Evolutionary conservation across 208 protist genomes (phyloP).

Genomic region (Crithidia brevicula): DNA sequence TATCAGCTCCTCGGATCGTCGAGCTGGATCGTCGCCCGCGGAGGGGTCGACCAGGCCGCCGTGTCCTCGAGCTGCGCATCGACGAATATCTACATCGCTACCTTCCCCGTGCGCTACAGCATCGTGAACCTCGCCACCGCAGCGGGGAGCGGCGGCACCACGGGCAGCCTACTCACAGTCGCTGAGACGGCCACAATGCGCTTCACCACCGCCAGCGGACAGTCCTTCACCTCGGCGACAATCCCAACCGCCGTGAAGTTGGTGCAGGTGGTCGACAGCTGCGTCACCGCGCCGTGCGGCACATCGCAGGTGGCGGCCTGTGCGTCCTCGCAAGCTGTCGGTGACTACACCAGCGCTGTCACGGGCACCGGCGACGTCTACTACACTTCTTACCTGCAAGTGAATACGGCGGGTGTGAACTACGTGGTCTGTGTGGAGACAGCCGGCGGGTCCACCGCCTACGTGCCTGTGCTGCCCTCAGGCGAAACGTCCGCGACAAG

Average conservation of each 20-base stretch:
- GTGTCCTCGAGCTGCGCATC: conserved; percentile 45
- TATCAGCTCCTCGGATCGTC: conserved; percentile 52
- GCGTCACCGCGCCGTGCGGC: conserved; percentile 60
- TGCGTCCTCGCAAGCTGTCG: conserved; percentile 19
- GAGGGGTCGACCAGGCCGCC: conserved; percentile 4
- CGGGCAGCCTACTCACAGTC: conserved; percentile 36
- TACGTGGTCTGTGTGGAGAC: conserved; percentile 77
- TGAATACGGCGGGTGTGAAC: conserved; percentile 26
- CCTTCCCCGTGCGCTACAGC: conserved; percentile 67
- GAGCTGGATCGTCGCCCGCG: conserved; percentile 56
- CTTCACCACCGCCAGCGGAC: conserved; percentile 43
- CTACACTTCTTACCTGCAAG: conserved; percentile 31
- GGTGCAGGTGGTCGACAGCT: conserved; percentile 56
- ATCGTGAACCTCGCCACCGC: conserved; percentile 24
- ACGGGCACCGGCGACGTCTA: conserved; percentile 22
- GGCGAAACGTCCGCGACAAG: conserved; percentile 29
- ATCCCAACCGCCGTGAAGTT: conserved; percentile 57
- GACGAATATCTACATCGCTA: conserved; percentile 62
- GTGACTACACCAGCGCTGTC: conserved; percentile 57
- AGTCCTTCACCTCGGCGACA: conserved; percentile 23
- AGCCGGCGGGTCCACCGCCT: conserved; percentile 35
- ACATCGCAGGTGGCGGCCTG: conserved; percentile 54
- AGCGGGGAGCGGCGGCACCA: background rate
- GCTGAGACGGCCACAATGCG: conserved; percentile 59
- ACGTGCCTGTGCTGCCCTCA: conserved; percentile 65